phyloP scores from a whole-genome alignment of 768 basidiomycete genomes.

The Rhodosporidiobolus sp. region DNA sequence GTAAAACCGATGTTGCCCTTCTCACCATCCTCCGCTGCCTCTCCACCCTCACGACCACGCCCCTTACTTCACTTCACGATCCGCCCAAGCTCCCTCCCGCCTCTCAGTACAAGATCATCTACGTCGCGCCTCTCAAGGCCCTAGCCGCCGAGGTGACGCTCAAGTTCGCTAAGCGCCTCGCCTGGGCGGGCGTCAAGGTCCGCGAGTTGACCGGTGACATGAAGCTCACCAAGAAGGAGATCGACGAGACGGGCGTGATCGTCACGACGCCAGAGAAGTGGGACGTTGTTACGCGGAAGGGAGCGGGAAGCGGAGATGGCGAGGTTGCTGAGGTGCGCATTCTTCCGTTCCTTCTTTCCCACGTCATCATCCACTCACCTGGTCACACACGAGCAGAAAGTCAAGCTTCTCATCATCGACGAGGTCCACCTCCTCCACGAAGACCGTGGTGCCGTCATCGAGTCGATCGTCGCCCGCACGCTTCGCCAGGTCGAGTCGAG shows the following conservation, averaged over 20 bases:
- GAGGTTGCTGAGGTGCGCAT: slow-evolving; percentile 71
- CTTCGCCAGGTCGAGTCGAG: slow-evolving; percentile 91
- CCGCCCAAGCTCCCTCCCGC: slow-evolving; percentile 41
- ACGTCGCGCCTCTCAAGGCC: slow-evolving; percentile 99
- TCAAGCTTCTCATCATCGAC: slow-evolving; percentile 93
- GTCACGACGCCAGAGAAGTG: slow-evolving; percentile 99
- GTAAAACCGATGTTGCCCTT: slow-evolving; percentile 99
- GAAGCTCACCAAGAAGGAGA: slow-evolving; percentile 91
- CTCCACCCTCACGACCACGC: slow-evolving; percentile 10
- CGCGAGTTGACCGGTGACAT: slow-evolving; percentile 94
- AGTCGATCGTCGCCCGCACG: slow-evolving; percentile 94
- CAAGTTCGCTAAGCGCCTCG: slow-evolving; percentile 82
- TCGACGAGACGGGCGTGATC: slow-evolving; percentile 92
- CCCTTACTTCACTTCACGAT: slow-evolving; percentile 8
- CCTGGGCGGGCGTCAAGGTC: slow-evolving; percentile 81
- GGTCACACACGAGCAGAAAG: slow-evolving; percentile 57
- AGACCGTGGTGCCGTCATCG: slow-evolving; percentile 95
- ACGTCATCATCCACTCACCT: neutral
- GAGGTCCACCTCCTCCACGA: slow-evolving; percentile 97
- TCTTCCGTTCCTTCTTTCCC: no score
- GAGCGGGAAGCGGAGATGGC: slow-evolving; percentile 79
- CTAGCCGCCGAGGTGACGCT: slow-evolving; percentile 90
- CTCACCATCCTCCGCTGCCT: slow-evolving; percentile 71
- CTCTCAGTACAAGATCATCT: slow-evolving; percentile 89
- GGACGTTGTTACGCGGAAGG: slow-evolving; percentile 96